A percentile compares a stretch with the other conserved stretches of the same genome.
Evolutionary conservation across 1,284 basidiomycete genomes (phyloP).

Genomic region (Leccinum ponderosum): DNA sequence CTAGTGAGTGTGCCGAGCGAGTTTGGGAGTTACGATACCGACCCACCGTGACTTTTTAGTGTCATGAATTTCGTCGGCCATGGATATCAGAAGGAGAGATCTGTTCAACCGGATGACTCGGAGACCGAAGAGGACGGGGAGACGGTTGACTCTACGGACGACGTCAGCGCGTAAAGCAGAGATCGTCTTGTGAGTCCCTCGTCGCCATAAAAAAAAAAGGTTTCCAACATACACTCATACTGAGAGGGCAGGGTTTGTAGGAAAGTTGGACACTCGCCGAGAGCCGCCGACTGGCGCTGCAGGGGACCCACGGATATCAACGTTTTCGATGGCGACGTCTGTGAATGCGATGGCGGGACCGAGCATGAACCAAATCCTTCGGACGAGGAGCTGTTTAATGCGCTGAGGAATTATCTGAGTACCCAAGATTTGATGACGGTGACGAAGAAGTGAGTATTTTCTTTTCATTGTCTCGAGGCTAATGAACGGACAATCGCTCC

Average conservation of each 20-base stretch:
- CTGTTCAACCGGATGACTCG: neutral
- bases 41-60: conserved; percentile 31
- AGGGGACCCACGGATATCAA: conserved; percentile 64
- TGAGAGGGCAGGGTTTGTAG: no score
- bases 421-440: conserved; percentile 94
- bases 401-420: conserved; percentile 79
- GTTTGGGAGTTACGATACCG: neutral
- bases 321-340: conserved; percentile 80
- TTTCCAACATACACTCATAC: no score
- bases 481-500: neutral
- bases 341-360: conserved; percentile 77
- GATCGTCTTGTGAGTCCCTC: neutral
- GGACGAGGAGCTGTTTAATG: conserved; percentile 80
- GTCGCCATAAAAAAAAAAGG: neutral
- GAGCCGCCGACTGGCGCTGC: conserved; percentile 15
- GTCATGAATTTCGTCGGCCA: conserved; percentile 63
- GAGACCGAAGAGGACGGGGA: conserved; percentile 15
- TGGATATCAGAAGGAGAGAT: conserved; percentile 38
- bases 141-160: conserved; percentile 13
- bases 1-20: conserved; percentile 55
- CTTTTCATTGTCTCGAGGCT: neutral
- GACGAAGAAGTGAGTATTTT: conserved; percentile 78
- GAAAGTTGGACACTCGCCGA: no score
- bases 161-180: conserved; percentile 12
- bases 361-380: conserved; percentile 74